These are phyloP conservation scores for Prunus kanzakura DNA, from an alignment of 306 rosid species.

Conservation along the genomic window DNA sequence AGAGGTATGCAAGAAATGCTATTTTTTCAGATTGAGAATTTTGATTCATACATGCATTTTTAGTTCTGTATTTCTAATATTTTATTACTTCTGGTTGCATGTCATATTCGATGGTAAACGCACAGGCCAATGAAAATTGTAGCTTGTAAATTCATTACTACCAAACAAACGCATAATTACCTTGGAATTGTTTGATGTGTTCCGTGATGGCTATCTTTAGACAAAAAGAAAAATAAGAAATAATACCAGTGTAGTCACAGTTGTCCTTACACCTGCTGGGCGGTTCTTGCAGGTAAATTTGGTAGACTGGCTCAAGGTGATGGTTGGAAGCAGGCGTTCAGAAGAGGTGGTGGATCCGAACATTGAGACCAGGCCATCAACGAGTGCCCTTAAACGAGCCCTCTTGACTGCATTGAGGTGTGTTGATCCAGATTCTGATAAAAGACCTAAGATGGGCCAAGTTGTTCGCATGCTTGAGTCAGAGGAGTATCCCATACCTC, in stretches of 20 bases:
- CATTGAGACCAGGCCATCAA: slow-evolving; percentile 77
- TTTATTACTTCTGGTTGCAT: not conserved
- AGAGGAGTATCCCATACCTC: slow-evolving; percentile 81
- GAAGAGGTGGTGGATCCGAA: slow-evolving; percentile 94
- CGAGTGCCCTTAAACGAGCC: slow-evolving; percentile 80
- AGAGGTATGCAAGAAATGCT: slow-evolving; percentile 52
- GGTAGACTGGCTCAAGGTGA: slow-evolving; percentile 95
- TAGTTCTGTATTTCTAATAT: not conserved
- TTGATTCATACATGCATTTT: not conserved
- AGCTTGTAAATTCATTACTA: slow-evolving; percentile 1
- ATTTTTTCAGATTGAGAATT: slow-evolving; percentile 1
- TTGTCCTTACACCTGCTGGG: slow-evolving; percentile 8
- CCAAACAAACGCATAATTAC: not conserved
- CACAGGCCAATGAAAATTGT: slow-evolving; percentile 1
- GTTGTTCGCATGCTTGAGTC: slow-evolving; percentile 95
- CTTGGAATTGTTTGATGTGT: slow-evolving; percentile 5
- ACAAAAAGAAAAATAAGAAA: not conserved
- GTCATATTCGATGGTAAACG: not conserved
- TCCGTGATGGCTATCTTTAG: not conserved
- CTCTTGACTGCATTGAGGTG: slow-evolving; percentile 93
- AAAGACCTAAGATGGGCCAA: slow-evolving; percentile 92
- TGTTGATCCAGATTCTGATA: slow-evolving; percentile 83
- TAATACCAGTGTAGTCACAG: not conserved
- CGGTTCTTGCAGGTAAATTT: slow-evolving; percentile 71
- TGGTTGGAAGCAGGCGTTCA: slow-evolving; percentile 85